These are phyloP conservation scores for Globisporangium solare DNA, from an alignment of 352 stramenopile genomes.

Conservation along the genomic window DNA sequence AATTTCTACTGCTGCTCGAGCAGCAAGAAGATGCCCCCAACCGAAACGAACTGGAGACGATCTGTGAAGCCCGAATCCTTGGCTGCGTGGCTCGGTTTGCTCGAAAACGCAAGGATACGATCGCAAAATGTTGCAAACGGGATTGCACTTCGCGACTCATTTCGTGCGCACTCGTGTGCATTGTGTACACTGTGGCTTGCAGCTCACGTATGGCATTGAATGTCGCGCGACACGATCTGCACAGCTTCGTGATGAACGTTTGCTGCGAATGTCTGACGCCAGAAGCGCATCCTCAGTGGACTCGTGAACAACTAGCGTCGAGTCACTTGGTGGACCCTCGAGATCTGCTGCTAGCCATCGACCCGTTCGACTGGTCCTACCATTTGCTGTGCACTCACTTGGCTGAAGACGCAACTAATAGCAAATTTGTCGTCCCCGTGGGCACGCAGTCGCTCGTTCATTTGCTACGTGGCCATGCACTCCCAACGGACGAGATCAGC, in stretches of 20 bases:
- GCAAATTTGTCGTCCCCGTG: conserved; percentile 35
- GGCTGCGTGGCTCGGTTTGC: conserved; percentile 35
- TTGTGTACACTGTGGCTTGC: conserved; percentile 40
- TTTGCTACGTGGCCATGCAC: conserved; percentile 23
- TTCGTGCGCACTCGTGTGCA: conserved; percentile 19
- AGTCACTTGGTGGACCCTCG: conserved; percentile 16
- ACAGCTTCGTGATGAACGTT: conserved; percentile 29
- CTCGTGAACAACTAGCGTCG: not conserved
- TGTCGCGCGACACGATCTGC: conserved; percentile 37
- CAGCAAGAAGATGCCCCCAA: not conserved
- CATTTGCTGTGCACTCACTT: conserved; percentile 24
- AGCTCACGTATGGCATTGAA: conserved; percentile 21
- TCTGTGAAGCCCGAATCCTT: conserved; percentile 32
- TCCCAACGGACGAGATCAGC: conserved; percentile 48
- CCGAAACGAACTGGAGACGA: conserved; percentile 21
- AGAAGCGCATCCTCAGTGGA: not conserved
- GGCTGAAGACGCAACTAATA: conserved; percentile 13
- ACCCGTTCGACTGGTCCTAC: conserved; percentile 63
- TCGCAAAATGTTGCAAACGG: conserved; percentile 13
- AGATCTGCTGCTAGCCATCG: conserved; percentile 40
- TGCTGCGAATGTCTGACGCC: not conserved
- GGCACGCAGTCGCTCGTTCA: conserved; percentile 30
- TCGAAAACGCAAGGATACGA: conserved; percentile 3
- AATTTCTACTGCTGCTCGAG: conserved; percentile 24
- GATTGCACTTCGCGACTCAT: conserved; percentile 27